phyloP scores from a whole-genome alignment of 768 basidiomycete genomes.

The Mycena rosella region DNA sequence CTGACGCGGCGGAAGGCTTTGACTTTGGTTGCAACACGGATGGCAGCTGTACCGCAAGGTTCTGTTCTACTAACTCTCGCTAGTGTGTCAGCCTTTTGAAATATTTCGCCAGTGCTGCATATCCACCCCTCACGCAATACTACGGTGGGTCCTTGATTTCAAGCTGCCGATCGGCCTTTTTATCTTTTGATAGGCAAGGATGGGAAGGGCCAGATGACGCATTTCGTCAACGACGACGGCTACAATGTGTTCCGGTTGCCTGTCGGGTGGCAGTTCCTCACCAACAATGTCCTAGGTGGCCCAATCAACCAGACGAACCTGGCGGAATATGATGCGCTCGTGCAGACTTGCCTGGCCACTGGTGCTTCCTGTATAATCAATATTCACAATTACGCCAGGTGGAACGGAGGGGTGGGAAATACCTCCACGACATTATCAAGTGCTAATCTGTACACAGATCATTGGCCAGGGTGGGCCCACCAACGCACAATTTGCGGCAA shows the following conservation, averaged over 20 bases:
- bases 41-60: conserved; percentile 11
- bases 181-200: conserved; percentile 49
- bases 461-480: conserved; percentile 75
- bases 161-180: too few species aligned
- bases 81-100: not conserved
- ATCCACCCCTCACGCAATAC: conserved; percentile 23
- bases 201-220: conserved; percentile 68
- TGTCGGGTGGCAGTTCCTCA: conserved; percentile 72
- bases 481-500: conserved; percentile 63
- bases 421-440: not conserved
- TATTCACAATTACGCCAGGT: conserved; percentile 74
- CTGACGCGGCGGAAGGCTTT: conserved; percentile 1
- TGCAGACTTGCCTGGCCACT: conserved; percentile 61
- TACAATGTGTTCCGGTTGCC: conserved; percentile 73
- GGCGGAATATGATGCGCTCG: conserved; percentile 63
- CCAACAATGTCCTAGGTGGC: conserved; percentile 54
- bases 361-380: conserved; percentile 69
- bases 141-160: not conserved
- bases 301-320: conserved; percentile 59
- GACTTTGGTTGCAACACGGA: conserved; percentile 25
- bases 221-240: conserved; percentile 66
- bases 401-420: conserved; percentile 55
- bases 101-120: not conserved
- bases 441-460: conserved; percentile 48
- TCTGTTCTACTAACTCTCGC: too few species aligned